Evolutionary conservation across 2,329 filamentous ascomycete species (phyloP), one percentile per base, ranked within the genome.

Genomic region (Apiospora saccharicola): DNA sequence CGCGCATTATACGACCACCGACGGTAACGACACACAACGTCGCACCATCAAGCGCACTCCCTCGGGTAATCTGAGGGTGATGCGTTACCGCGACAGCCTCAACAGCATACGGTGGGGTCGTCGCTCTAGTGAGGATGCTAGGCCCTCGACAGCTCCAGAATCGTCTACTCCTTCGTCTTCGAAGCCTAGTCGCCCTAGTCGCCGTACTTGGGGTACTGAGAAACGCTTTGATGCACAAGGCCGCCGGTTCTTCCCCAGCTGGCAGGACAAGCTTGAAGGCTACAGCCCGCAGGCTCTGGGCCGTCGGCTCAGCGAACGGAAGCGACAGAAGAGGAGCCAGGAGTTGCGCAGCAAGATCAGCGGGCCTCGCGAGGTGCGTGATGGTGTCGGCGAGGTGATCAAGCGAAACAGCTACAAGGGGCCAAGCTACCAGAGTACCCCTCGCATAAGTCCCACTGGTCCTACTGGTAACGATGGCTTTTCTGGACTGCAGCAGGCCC

Each of bases 271-370:
- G 71, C 78, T 90, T 13, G 88, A 87, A 70, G 86, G 86, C 71
- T 82, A 83, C 49, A 79, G 82, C 12, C 82, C 89, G 57, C 86
- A 87, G 64, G 88, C 86, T 37, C 79, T 92, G 4, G 85, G 87
- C 46, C 84, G 87, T 22, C 85, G 86, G 68, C 76, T 91, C 22
- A 90, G 88, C 77, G 90, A 92, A 76, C 85, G 85, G 74, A 84
- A 88, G 70, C 85, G 89, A 34, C 88, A 90, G 80, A 90, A 89
- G 81, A 83, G 90, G 70, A 87, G 86, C 30, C 85, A 88, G 72
- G 89, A 89, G 77, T 82, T 92, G 70, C 85, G 90, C 10, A 83
- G 86, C 75, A 91, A 86, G 79, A 92, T 92, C 64, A 90, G 89
- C 73, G 86, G 84, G 6, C 90, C 90, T 0, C 85, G 82, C 34